Base-by-base conservation (phyloP, 805 yeast species). In the Saccharomycopsis sp. region DNA sequence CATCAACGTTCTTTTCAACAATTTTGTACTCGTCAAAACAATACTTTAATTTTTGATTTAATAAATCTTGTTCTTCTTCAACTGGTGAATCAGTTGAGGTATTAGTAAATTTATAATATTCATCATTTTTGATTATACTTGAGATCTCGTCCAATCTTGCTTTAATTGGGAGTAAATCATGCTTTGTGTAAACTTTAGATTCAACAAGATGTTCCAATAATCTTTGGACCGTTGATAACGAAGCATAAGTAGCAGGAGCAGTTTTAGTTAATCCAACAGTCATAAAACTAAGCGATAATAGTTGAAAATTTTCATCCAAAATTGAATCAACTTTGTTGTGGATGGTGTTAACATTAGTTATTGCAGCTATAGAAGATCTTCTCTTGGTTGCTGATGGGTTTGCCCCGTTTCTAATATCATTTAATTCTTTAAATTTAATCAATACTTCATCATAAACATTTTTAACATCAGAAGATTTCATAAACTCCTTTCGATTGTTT, bases 241-340 rank as follows among this genome's bases (percentile, higher is more conserved):
- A 85, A 4, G 95, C 90, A 63, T 85, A 93, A 1, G 96, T 85
- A 3, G 97, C 96, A 1, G 97, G 96, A 1, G 96, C 95, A 28
- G 87, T 75, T 54, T 87, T 81, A 38, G 84, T 83, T 54, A 87
- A 68, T 2, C 99, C 99, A 48, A 94, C 93, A 2, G 97, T 86
- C 57, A 90, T 76, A 62, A 89, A 86, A 53, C 93, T 83, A 41
- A 93, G 70, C 11, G 95, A 83, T 37, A 90, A 65, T 39, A 93
- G 65, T 61, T 90, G 96, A 71, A 90, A 87, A 19, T 85, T 85
- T 56, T 89, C 97, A 61, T 89, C 97, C 35, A 86, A 69, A 8
- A 85, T 71, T 7, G 77, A 68, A 57, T 89, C 96, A 13, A 85
- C 86, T 50, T 69, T 59, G 48, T 70, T 70, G 45, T 61, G 65